Evolutionary conservation across 495 filamentous ascomycete genomes (phyloP), one percentile per base, ranked within the genome.

Genomic region (Penicillium maclennaniae): DNA sequence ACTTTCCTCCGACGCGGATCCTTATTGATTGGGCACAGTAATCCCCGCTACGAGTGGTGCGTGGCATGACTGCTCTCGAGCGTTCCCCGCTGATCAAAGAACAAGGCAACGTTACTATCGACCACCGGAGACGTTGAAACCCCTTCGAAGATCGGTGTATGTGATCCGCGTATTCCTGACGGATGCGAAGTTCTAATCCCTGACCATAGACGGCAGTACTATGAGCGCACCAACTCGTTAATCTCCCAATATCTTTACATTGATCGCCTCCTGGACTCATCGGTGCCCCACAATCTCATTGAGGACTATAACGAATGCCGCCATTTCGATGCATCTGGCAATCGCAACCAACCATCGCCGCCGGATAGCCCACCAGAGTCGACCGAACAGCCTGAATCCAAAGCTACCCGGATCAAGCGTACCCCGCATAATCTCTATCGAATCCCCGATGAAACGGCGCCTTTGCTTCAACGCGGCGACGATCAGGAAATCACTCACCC

Each of bases 221-320:
- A 97, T 66, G 84, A 91, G 66, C 81, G 87, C 6, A 91, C 80
- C 60, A 97, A 97, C 65, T 79, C 77, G 47, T 70, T 97, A 9
- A 82, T 97, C 45, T 86, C 90, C 51, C 87, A 90, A 58, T 97
- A 96, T 65, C 77, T 89, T 43, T 96, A 92, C 61, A 95, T 96
- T 56, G 91, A 97, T 68, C 80, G 87, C n/a, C 71, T 97, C 17
- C 79, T 97, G 31, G 91, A 95, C 68, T 95, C 89, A 12, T 91
- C 90, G 7, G 73, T 95, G 6, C 90, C 91, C 0, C 89, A 91
- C 54, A 83, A 87, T 61, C 73, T 97, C 15, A 82, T 97, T 45
- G 88, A 93, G 59, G 92, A 95, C 60, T 97, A 97, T 68, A 49
- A 59, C 7, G 60, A 43, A 8, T 51, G 55, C 36, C 41, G 46